Percentiles rank a stretch among this genome's conserved stretches.
phyloP scores from a whole-genome alignment of 2,329 filamentous ascomycete species.

The Trichophyton equinum region DNA sequence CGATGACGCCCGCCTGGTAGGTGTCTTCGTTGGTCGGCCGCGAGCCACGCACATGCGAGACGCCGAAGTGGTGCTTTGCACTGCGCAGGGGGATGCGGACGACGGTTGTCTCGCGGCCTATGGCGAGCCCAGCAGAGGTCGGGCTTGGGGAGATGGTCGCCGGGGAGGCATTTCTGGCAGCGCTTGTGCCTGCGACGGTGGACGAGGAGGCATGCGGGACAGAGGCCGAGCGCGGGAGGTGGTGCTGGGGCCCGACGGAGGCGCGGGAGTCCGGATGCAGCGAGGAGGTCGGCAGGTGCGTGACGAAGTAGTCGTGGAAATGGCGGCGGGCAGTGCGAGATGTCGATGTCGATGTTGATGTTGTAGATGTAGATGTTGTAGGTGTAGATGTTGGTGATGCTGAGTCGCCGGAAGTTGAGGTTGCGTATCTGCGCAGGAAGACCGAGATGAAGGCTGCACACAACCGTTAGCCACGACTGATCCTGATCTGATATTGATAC shows the following conservation, averaged over 20 bases:
- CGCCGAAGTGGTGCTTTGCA: slow-evolving; percentile 93
- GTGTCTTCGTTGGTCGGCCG: slow-evolving; percentile 87
- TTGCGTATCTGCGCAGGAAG: slow-evolving; percentile 21
- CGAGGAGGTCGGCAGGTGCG: slow-evolving; percentile 84
- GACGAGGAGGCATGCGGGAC: slow-evolving; percentile 44
- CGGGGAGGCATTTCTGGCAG: slow-evolving; percentile 14
- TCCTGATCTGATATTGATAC: neutral
- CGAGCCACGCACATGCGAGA: slow-evolving; percentile 63
- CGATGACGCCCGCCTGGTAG: slow-evolving; percentile 85
- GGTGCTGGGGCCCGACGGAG: slow-evolving; percentile 57
- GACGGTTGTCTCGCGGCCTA: slow-evolving; percentile 69
- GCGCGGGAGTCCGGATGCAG: slow-evolving; percentile 72
- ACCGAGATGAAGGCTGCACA: slow-evolving; percentile 25
- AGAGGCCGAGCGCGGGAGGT: slow-evolving; percentile 73
- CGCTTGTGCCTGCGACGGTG: slow-evolving; percentile 25
- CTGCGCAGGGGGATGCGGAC: slow-evolving; percentile 87
- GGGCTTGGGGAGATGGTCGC: slow-evolving; percentile 45
- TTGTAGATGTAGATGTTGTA: slow-evolving; percentile 3
- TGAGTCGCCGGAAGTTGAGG: slow-evolving; percentile 11
- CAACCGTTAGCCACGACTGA: neutral
- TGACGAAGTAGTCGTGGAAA: slow-evolving; percentile 97
- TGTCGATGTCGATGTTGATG: slow-evolving; percentile 9
- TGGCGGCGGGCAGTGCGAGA: slow-evolving; percentile 27
- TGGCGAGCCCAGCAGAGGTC: slow-evolving; percentile 37
- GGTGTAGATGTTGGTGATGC: neutral